A percentile compares a stretch with the other conserved stretches of the same genome.
phyloP scores from a whole-genome alignment of 257 asterid species.

The Capsicum chinense region DNA sequence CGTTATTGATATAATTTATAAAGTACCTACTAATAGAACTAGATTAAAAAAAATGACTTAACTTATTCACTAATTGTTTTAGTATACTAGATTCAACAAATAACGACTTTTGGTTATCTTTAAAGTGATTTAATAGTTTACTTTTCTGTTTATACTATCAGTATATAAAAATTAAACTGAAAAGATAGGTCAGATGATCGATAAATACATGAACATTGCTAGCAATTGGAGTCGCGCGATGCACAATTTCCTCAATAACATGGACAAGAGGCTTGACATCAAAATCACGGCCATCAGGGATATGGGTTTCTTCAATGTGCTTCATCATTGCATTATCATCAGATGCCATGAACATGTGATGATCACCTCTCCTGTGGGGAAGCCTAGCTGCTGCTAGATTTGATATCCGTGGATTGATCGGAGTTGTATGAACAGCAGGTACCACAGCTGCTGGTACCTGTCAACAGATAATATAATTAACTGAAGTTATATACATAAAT shows the following conservation, averaged over 20 bases:
- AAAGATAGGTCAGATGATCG: background rate
- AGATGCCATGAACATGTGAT: constrained; percentile 44
- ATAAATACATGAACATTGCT: background rate
- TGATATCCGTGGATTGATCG: background rate
- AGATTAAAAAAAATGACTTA: too few relatives aligned
- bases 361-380: constrained; percentile 45
- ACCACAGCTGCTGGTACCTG: background rate
- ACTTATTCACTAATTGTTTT: background rate
- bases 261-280: constrained; percentile 59
- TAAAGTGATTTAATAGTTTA: background rate
- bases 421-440: constrained; percentile 12
- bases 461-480: constrained; percentile 1
- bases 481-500: background rate
- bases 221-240: constrained; percentile 45
- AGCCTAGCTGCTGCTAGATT: constrained; percentile 32
- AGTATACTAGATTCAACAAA: background rate
- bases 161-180: background rate
- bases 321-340: constrained; percentile 63
- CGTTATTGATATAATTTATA: background rate
- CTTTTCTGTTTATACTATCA: background rate
- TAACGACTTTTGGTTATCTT: background rate
- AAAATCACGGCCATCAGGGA: constrained; percentile 57
- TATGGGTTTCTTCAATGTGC: constrained; percentile 55
- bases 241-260: constrained; percentile 65
- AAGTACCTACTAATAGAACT: background rate